These are phyloP conservation scores for Arabidopsis suecica DNA, from an alignment of 345 rosid genomes.

Conservation along the genomic window DNA sequence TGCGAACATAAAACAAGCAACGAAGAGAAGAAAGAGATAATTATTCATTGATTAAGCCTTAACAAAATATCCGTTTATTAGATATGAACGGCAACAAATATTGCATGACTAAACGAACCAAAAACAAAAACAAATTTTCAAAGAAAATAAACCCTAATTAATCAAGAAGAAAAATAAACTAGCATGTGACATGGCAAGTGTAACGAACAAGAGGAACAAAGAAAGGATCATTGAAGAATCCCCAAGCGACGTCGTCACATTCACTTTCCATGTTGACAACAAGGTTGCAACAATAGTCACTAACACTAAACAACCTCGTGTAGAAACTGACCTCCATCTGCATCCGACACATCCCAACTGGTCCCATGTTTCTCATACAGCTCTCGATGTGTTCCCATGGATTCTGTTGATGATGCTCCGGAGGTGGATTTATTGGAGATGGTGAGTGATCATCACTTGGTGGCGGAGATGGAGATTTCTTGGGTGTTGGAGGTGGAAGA, in stretches of 20 bases:
- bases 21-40: not conserved
- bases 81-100: conserved; percentile 20
- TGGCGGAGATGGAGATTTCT: not conserved
- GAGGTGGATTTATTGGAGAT: conserved; percentile 29
- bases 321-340: conserved; percentile 25
- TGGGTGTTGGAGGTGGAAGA: not conserved
- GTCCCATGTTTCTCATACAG: conserved; percentile 31
- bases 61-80: conserved; percentile 13
- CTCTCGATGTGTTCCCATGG: conserved; percentile 3
- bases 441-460: not conserved
- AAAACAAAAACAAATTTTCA: not conserved
- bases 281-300: conserved; percentile 33
- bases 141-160: conserved; percentile 1
- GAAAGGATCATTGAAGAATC: conserved; percentile 39
- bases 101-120: conserved; percentile 36
- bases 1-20: not conserved
- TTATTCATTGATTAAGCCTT: conserved; percentile 18
- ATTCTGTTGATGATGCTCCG: conserved; percentile 3
- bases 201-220: conserved; percentile 44
- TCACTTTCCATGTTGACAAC: conserved; percentile 34
- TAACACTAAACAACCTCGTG: conserved; percentile 26
- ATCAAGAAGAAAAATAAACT: not conserved
- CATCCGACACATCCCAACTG: conserved; percentile 4
- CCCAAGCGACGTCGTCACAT: conserved; percentile 34
- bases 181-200: conserved; percentile 36